Evolutionary conservation across 2,329 filamentous ascomycete genomes (phyloP).

Genomic region (Arthroderma sp.): DNA sequence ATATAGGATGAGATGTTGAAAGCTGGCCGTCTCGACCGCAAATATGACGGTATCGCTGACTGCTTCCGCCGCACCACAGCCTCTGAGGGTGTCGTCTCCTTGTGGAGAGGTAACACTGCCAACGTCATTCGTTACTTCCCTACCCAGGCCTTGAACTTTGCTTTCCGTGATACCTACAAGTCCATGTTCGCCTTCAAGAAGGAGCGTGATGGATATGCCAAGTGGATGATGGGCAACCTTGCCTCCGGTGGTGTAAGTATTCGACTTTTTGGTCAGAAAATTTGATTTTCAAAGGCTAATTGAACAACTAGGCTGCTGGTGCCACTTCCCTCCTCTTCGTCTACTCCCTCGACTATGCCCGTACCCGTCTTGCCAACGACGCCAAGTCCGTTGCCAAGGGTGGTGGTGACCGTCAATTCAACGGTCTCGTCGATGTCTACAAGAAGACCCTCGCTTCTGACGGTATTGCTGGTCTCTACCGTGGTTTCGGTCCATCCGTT

Average conservation of each 20-base stretch:
- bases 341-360: slow-evolving; percentile 99
- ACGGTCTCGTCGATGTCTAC: slow-evolving; percentile 99
- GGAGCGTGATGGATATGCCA: slow-evolving; percentile 92
- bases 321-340: slow-evolving; percentile 99
- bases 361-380: slow-evolving; percentile 99
- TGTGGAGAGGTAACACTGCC: slow-evolving; percentile 99
- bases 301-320: slow-evolving; percentile 63
- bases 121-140: slow-evolving; percentile 99
- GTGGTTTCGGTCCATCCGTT: slow-evolving; percentile 99
- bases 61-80: slow-evolving; percentile 89
- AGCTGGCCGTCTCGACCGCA: slow-evolving; percentile 92
- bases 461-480: slow-evolving; percentile 99
- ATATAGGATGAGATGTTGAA: slow-evolving; percentile 98
- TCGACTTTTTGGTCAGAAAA: not conserved
- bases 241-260: slow-evolving; percentile 94
- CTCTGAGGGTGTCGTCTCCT: slow-evolving; percentile 83
- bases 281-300: not conserved
- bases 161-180: slow-evolving; percentile 99
- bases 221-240: slow-evolving; percentile 99
- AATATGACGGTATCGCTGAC: slow-evolving; percentile 85
- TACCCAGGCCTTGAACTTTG: slow-evolving; percentile 99
- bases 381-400: slow-evolving; percentile 89
- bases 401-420: slow-evolving; percentile 98
- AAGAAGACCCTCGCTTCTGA: slow-evolving; percentile 98
- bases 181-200: slow-evolving; percentile 99